These are phyloP conservation scores for Candida anglica DNA, from an alignment of 805 yeast species.

Conservation along the genomic window DNA sequence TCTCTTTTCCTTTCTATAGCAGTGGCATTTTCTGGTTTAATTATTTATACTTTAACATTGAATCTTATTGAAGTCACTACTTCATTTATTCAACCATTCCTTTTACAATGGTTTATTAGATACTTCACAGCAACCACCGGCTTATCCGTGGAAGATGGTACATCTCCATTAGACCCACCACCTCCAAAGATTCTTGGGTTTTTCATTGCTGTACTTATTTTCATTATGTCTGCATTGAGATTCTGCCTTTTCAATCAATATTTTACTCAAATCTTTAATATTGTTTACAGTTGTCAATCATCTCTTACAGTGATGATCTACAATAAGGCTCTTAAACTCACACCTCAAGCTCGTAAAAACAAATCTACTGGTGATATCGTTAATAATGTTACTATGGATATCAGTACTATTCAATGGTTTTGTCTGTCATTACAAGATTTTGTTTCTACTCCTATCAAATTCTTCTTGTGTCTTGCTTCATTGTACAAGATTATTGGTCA, in stretches of 20 bases:
- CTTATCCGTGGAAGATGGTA: constrained; percentile 5
- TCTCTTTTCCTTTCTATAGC: constrained; percentile 1
- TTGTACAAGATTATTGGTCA: constrained; percentile 6
- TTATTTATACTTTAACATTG: constrained; percentile 3
- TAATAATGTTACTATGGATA: constrained; percentile 14
- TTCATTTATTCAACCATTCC: constrained; percentile 18
- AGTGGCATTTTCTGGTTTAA: constrained; percentile 1
- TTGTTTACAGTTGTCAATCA: constrained; percentile 8
- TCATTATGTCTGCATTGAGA: constrained; percentile 11
- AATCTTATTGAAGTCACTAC: constrained; percentile 16
- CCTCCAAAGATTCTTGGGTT: constrained; percentile 15
- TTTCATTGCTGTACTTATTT: constrained; percentile 11
- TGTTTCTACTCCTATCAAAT: constrained; percentile 11
- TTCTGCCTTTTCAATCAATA: constrained; percentile 10
- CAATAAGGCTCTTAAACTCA: constrained; percentile 13
- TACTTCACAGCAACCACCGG: constrained; percentile 11
- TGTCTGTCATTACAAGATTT: constrained; percentile 10
- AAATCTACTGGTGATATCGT: constrained; percentile 18
- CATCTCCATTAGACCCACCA: neutral
- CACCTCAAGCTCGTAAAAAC: constrained; percentile 14
- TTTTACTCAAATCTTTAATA: constrained; percentile 4
- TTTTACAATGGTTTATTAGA: constrained; percentile 19
- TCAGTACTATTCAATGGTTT: constrained; percentile 9
- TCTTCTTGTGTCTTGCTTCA: constrained; percentile 6
- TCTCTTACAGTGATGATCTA: constrained; percentile 13